Percentiles rank a stretch among this genome's conserved stretches.
Conservation (phyloP, 1,284 basidiomycete genomes). For the Ustilago cynodontis region DNA sequence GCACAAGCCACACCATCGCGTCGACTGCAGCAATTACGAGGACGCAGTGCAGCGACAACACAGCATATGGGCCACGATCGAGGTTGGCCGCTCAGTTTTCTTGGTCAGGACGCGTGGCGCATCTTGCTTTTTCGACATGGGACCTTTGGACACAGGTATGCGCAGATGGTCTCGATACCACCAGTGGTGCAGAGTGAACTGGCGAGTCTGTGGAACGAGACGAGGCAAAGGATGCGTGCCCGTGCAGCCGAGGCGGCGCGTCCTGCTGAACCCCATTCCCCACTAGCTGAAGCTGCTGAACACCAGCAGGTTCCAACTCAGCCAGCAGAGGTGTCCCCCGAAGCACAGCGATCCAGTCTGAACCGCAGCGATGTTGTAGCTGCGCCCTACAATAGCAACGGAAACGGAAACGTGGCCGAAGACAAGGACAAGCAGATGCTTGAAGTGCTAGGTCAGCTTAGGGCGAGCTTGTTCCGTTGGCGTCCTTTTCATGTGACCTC, state of each 20-base stretch:
- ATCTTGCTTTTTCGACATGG: conserved; percentile 47
- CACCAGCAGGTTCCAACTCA: neutral
- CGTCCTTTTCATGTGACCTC: conserved; percentile 35
- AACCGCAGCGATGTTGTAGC: neutral
- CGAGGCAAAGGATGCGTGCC: conserved; percentile 21
- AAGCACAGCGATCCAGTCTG: neutral
- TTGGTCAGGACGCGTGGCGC: conserved; percentile 45
- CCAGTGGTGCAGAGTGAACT: conserved; percentile 36
- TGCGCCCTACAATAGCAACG: neutral
- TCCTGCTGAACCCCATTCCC: neutral
- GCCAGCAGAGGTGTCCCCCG: neutral
- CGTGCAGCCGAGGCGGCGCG: neutral
- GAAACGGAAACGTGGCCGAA: neutral
- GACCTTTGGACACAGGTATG: conserved; percentile 31
- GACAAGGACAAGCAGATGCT: conserved; percentile 26
- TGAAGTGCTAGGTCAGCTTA: conserved; percentile 27
- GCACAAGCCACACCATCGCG: conserved; percentile 3
- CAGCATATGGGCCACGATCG: conserved; percentile 23
- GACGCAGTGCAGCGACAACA: neutral
- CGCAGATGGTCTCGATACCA: conserved; percentile 38
- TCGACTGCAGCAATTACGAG: conserved; percentile 12
- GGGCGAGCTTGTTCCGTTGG: conserved; percentile 39
- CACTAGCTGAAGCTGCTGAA: neutral
- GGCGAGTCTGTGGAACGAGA: conserved; percentile 32
- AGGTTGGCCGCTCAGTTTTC: conserved; percentile 46